phyloP scores from a whole-genome alignment of 192 early-diverging fungal genomes.

The Endogone sp. region DNA sequence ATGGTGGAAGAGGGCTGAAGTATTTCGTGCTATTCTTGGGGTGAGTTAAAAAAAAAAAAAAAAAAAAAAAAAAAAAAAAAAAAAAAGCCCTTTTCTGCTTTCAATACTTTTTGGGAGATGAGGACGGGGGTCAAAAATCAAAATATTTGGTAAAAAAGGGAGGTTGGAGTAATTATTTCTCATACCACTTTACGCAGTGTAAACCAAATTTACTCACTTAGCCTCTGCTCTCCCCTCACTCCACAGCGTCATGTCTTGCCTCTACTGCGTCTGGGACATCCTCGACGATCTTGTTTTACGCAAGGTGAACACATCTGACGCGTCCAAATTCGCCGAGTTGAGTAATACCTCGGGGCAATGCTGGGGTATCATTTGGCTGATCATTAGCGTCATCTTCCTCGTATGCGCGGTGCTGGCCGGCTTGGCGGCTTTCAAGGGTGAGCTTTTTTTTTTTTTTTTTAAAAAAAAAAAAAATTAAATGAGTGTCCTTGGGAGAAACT shows the following conservation, averaged over 20 bases:
- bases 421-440: conserved; percentile 73
- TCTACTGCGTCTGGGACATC: conserved; percentile 96
- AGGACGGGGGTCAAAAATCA: too few species aligned
- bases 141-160: too few species aligned
- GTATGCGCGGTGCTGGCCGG: conserved; percentile 75
- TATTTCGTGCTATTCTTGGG: conserved; percentile 95
- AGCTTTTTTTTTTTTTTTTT: too few species aligned
- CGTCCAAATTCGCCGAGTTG: conserved; percentile 79
- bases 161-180: too few species aligned
- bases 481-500: too few species aligned
- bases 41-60: too few species aligned
- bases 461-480: too few species aligned
- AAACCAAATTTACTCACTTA: too few species aligned
- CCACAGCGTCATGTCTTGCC: conserved; percentile 82
- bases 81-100: conserved; percentile 7
- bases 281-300: conserved; percentile 86
- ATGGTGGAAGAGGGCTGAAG: conserved; percentile 65
- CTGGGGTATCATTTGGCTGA: conserved; percentile 91
- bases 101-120: background rate
- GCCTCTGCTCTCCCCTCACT: conserved; percentile 8
- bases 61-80: conserved; percentile 5
- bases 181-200: too few species aligned
- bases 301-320: conserved; percentile 96
- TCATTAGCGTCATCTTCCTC: conserved; percentile 81
- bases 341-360: conserved; percentile 62